Conservation (phyloP, 2,329 filamentous ascomycete species). For the Fusarium chlamydosporum region DNA sequence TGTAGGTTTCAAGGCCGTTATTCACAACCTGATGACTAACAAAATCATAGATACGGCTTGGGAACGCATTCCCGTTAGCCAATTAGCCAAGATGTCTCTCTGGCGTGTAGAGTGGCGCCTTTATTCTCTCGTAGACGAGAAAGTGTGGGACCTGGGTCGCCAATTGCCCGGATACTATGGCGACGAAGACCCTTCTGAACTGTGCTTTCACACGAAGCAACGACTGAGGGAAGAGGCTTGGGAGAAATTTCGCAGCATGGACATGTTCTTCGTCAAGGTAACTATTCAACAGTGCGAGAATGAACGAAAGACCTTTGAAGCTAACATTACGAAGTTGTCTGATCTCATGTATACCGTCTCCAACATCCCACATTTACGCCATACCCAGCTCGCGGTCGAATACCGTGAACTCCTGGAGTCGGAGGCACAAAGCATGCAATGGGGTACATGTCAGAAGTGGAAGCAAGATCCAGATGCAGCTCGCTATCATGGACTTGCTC, state of each 20-base stretch:
- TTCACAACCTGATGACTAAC: conserved; percentile 12
- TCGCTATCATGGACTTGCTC: conserved; percentile 67
- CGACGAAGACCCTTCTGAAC: conserved; percentile 59
- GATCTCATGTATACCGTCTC: conserved; percentile 73
- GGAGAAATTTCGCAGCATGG: conserved; percentile 68
- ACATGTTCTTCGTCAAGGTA: conserved; percentile 79
- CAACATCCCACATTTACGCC: conserved; percentile 70
- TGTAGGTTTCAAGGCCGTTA: conserved; percentile 64
- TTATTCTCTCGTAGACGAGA: conserved; percentile 67
- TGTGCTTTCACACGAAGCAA: conserved; percentile 62
- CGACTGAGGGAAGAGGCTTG: conserved; percentile 65
- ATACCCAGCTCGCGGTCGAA: conserved; percentile 68
- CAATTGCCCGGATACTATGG: conserved; percentile 68
- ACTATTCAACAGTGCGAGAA: conserved; percentile 57
- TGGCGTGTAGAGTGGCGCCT: conserved; percentile 71
- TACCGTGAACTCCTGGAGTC: conserved; percentile 72
- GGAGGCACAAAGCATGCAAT: conserved; percentile 61
- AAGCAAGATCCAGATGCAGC: conserved; percentile 69
- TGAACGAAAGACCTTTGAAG: neutral
- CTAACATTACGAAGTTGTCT: conserved; percentile 62
- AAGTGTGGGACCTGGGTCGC: conserved; percentile 66
- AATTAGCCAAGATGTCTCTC: conserved; percentile 69
- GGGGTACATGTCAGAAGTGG: conserved; percentile 67
- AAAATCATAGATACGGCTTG: conserved; percentile 67
- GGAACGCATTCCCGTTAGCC: conserved; percentile 68